Percentiles rank a stretch among this genome's conserved stretches.
phyloP scores from a whole-genome alignment of 1,284 basidiomycete species.

The Rhodotorula sp. region DNA sequence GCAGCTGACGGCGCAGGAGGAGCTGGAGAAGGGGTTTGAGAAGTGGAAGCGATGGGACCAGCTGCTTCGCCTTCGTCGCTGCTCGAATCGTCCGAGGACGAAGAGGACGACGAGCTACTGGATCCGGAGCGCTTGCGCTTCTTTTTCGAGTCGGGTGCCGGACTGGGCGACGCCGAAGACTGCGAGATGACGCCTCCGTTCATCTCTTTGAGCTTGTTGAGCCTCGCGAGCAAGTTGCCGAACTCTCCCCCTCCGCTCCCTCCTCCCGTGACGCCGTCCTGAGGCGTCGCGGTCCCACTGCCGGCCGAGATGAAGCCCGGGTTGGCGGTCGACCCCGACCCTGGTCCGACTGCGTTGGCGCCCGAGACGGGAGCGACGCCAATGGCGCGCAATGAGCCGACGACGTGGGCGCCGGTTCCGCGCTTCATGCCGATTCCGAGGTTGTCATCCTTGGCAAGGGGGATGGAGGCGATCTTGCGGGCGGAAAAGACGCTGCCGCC shows the following conservation, averaged over 20 bases:
- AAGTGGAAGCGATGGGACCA: neutral
- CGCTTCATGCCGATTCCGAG: slow-evolving; percentile 38
- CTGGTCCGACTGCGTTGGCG: slow-evolving; percentile 18
- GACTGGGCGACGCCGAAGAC: slow-evolving; percentile 9
- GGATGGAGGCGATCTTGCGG: slow-evolving; percentile 37
- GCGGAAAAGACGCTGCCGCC: slow-evolving; percentile 27
- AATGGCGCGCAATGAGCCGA: slow-evolving; percentile 31
- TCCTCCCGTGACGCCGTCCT: slow-evolving; percentile 11
- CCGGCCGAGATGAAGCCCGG: slow-evolving; percentile 10
- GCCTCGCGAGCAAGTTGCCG: slow-evolving; percentile 36
- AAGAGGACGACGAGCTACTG: slow-evolving; percentile 5
- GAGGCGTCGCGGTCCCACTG: slow-evolving; percentile 9
- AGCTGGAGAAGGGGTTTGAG: neutral
- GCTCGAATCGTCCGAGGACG: neutral
- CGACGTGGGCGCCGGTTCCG: slow-evolving; percentile 27
- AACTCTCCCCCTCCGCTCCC: slow-evolving; percentile 35
- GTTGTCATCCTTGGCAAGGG: slow-evolving; percentile 39
- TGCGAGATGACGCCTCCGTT: slow-evolving; percentile 17
- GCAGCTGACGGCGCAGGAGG: slow-evolving; percentile 12
- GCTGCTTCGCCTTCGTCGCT: slow-evolving; percentile 5
- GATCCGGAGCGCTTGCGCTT: slow-evolving; percentile 34
- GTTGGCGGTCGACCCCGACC: slow-evolving; percentile 3
- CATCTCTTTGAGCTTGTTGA: slow-evolving; percentile 37
- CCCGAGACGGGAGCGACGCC: slow-evolving; percentile 24
- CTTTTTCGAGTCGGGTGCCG: slow-evolving; percentile 23